phyloP scores from a whole-genome alignment of 2,329 filamentous ascomycete genomes.

The Colletotrichum sojae region DNA sequence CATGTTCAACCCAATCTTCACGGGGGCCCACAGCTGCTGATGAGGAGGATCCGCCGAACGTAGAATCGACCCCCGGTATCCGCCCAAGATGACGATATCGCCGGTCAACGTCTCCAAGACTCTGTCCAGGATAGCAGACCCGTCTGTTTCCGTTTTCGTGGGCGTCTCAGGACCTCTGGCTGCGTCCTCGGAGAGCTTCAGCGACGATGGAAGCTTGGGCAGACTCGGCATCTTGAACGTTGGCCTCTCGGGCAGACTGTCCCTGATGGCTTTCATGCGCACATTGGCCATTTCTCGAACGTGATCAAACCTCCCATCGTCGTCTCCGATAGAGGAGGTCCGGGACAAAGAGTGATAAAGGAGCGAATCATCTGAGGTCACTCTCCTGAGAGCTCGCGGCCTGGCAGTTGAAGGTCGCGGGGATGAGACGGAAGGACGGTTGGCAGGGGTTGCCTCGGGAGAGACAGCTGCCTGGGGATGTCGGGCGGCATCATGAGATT shows the following conservation, averaged over 20 bases:
- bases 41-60: slow-evolving; percentile 85
- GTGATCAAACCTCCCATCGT: slow-evolving; percentile 81
- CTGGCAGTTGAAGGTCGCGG: slow-evolving; percentile 23
- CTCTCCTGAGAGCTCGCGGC: slow-evolving; percentile 63
- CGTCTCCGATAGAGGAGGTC: slow-evolving; percentile 85
- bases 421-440: slow-evolving; percentile 25
- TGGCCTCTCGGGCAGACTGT: slow-evolving; percentile 85
- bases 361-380: slow-evolving; percentile 84
- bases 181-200: slow-evolving; percentile 44
- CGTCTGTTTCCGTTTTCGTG: slow-evolving; percentile 38
- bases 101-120: slow-evolving; percentile 80
- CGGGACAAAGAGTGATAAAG: slow-evolving; percentile 82
- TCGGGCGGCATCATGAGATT: slow-evolving; percentile 16
- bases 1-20: slow-evolving; percentile 92
- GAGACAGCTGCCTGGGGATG: slow-evolving; percentile 13
- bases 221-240: slow-evolving; percentile 80
- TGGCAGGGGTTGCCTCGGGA: neutral
- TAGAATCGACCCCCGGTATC: slow-evolving; percentile 91
- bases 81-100: slow-evolving; percentile 90
- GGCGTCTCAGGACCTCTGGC: slow-evolving; percentile 44
- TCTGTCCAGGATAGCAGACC: slow-evolving; percentile 61
- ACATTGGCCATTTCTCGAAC: slow-evolving; percentile 90
- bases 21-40: slow-evolving; percentile 93
- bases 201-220: slow-evolving; percentile 63
- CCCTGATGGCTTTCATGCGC: slow-evolving; percentile 89